These are phyloP conservation scores for Cucumis cinereus DNA, from an alignment of 306 rosid species.

Conservation along the genomic window DNA sequence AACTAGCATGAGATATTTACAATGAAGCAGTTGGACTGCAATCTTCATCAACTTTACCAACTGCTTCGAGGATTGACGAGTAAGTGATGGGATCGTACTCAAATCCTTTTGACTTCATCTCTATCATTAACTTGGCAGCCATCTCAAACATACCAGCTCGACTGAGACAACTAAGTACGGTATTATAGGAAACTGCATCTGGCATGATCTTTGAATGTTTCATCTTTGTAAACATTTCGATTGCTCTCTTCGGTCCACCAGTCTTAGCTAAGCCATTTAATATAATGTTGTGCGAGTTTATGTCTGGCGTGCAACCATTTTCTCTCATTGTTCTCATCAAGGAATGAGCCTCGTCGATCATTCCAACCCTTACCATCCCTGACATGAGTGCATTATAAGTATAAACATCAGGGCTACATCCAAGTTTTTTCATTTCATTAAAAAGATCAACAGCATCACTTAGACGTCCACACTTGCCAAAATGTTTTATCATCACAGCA, in stretches of 20 bases:
- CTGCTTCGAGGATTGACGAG: slow-evolving; percentile 93
- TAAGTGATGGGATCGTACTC: slow-evolving; percentile 66
- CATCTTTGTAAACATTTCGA: slow-evolving; percentile 68
- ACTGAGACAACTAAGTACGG: slow-evolving; percentile 72
- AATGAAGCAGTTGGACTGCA: background rate
- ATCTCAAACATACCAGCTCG: slow-evolving; percentile 90
- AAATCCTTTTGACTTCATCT: slow-evolving; percentile 66
- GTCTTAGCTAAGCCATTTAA: slow-evolving; percentile 64
- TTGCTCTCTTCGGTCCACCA: slow-evolving; percentile 65
- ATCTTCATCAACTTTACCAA: slow-evolving; percentile 76
- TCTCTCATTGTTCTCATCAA: slow-evolving; percentile 69
- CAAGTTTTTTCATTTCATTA: slow-evolving; percentile 68
- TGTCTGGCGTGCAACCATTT: slow-evolving; percentile 57
- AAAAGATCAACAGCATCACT: slow-evolving; percentile 65
- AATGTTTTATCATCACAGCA: slow-evolving; percentile 93
- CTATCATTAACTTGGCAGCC: slow-evolving; percentile 81
- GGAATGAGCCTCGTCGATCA: slow-evolving; percentile 63
- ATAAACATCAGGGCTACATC: slow-evolving; percentile 73
- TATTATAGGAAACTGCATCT: slow-evolving; percentile 78
- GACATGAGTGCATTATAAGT: slow-evolving; percentile 92
- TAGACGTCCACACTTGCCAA: slow-evolving; percentile 72
- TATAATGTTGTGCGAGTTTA: slow-evolving; percentile 75
- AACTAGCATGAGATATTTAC: background rate
- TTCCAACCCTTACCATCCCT: slow-evolving; percentile 71
- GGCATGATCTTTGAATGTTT: slow-evolving; percentile 45